A percentile compares a stretch with the other conserved stretches of the same genome.
phyloP scores from a whole-genome alignment of 2,329 filamentous ascomycete genomes.

The Didymella exigua region DNA sequence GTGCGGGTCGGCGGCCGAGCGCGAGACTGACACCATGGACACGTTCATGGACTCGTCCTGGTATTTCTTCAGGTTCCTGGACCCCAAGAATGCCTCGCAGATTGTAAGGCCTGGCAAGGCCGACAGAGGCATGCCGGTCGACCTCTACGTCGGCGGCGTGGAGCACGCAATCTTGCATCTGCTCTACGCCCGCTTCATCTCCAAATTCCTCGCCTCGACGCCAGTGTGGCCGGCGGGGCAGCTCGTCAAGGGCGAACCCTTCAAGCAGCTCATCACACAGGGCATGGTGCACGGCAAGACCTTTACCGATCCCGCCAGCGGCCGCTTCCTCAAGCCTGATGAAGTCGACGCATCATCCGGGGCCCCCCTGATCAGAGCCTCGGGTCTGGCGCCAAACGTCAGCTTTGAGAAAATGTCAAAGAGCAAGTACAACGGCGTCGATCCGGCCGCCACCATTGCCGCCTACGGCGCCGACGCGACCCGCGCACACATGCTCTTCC shows the following conservation, averaged over 20 bases:
- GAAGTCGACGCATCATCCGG: slow-evolving; percentile 72
- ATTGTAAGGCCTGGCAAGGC: slow-evolving; percentile 68
- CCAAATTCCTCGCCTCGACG: slow-evolving; percentile 76
- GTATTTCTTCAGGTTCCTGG: slow-evolving; percentile 85
- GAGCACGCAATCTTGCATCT: slow-evolving; percentile 91
- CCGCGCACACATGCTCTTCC: slow-evolving; percentile 85
- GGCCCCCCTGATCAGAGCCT: slow-evolving; percentile 70
- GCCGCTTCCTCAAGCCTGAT: slow-evolving; percentile 75
- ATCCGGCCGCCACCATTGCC: slow-evolving; percentile 73
- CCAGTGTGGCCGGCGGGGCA: slow-evolving; percentile 49
- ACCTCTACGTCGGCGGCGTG: slow-evolving; percentile 86
- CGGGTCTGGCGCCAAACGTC: slow-evolving; percentile 63
- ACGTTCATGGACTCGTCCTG: slow-evolving; percentile 95
- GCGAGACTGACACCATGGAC: slow-evolving; percentile 95
- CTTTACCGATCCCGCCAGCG: slow-evolving; percentile 73
- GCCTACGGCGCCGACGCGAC: slow-evolving; percentile 83
- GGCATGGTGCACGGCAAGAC: slow-evolving; percentile 94
- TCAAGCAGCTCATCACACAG: slow-evolving; percentile 81
- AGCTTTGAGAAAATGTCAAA: slow-evolving; percentile 94
- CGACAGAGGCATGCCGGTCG: slow-evolving; percentile 70
- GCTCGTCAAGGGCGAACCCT: slow-evolving; percentile 68
- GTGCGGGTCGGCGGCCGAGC: slow-evolving; percentile 71
- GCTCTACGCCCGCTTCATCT: slow-evolving; percentile 87
- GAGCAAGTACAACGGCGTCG: slow-evolving; percentile 90
- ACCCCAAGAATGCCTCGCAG: slow-evolving; percentile 66